These are phyloP conservation scores for Microcyclosporella mali DNA, from an alignment of 2,329 filamentous ascomycete genomes.

Conservation along the genomic window DNA sequence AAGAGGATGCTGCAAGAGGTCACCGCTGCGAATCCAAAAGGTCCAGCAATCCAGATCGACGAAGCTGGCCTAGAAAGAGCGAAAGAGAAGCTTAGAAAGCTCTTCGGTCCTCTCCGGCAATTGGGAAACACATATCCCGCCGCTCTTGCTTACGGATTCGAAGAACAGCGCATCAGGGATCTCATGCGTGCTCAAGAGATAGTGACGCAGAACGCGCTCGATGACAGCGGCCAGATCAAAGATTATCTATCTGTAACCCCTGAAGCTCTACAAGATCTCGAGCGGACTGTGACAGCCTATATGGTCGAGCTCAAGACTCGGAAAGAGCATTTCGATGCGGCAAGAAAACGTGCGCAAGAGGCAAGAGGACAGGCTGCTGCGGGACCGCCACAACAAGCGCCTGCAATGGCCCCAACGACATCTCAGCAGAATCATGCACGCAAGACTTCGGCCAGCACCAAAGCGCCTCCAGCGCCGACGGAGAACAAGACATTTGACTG, in stretches of 20 bases:
- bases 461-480: slow-evolving; percentile 29
- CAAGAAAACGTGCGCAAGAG: slow-evolving; percentile 6
- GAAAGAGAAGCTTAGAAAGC: slow-evolving; percentile 21
- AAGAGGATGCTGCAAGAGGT: slow-evolving; percentile 18
- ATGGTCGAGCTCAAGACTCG: slow-evolving; percentile 24
- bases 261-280: slow-evolving; percentile 22
- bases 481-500: slow-evolving; percentile 32
- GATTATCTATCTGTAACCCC: slow-evolving; percentile 25
- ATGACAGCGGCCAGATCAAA: slow-evolving; percentile 22
- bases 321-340: slow-evolving; percentile 16
- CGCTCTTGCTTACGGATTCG: slow-evolving; percentile 17
- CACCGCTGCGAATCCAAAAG: slow-evolving; percentile 20
- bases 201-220: slow-evolving; percentile 24
- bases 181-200: slow-evolving; percentile 24
- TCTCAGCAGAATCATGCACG: slow-evolving; percentile 21
- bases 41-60: slow-evolving; percentile 22
- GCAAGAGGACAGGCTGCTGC: slow-evolving; percentile 9
- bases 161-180: slow-evolving; percentile 20
- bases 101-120: slow-evolving; percentile 21
- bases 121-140: slow-evolving; percentile 20
- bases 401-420: slow-evolving; percentile 15
- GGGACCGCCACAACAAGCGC: slow-evolving; percentile 12
- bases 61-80: slow-evolving; percentile 14
- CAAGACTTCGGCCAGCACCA: slow-evolving; percentile 22
- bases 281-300: slow-evolving; percentile 19